Evolutionary conservation across 2,329 filamentous ascomycete species (phyloP).

Genomic region (Fonsecaea multimorphosa): DNA sequence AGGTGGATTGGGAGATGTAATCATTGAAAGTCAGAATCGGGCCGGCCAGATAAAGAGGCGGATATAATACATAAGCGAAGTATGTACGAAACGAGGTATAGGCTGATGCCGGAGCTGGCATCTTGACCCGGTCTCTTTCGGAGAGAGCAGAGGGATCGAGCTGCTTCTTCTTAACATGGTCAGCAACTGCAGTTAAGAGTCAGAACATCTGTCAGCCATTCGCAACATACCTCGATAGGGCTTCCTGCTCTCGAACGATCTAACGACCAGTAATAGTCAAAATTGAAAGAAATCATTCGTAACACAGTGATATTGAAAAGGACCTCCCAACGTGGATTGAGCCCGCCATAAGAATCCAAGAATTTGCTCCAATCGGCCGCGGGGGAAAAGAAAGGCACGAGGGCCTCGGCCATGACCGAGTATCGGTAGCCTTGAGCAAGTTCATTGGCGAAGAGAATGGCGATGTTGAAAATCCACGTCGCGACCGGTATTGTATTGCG

Average conservation of each 20-base stretch:
- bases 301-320: slow-evolving; percentile 95
- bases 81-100: slow-evolving; percentile 82
- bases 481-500: slow-evolving; percentile 71
- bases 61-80: slow-evolving; percentile 86
- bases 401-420: slow-evolving; percentile 63
- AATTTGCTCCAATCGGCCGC: slow-evolving; percentile 69
- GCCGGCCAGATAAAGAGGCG: slow-evolving; percentile 88
- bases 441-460: slow-evolving; percentile 87
- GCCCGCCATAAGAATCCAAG: slow-evolving; percentile 79
- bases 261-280: slow-evolving; percentile 94
- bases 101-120: slow-evolving; percentile 72
- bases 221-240: slow-evolving; percentile 75
- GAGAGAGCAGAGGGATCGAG: slow-evolving; percentile 85
- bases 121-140: slow-evolving; percentile 82
- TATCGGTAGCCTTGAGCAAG: slow-evolving; percentile 78
- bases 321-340: slow-evolving; percentile 94
- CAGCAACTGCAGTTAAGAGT: slow-evolving; percentile 51
- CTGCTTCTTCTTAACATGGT: slow-evolving; percentile 92
- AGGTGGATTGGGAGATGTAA: slow-evolving; percentile 85
- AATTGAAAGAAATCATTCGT: slow-evolving; percentile 91
- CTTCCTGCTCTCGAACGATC: slow-evolving; percentile 65
- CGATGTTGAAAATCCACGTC: slow-evolving; percentile 91
- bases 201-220: slow-evolving; percentile 21
- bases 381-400: slow-evolving; percentile 53
- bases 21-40: slow-evolving; percentile 98